phyloP scores from a whole-genome alignment of 75 land plant genomes.

The Cunninghamia lanceolata region DNA sequence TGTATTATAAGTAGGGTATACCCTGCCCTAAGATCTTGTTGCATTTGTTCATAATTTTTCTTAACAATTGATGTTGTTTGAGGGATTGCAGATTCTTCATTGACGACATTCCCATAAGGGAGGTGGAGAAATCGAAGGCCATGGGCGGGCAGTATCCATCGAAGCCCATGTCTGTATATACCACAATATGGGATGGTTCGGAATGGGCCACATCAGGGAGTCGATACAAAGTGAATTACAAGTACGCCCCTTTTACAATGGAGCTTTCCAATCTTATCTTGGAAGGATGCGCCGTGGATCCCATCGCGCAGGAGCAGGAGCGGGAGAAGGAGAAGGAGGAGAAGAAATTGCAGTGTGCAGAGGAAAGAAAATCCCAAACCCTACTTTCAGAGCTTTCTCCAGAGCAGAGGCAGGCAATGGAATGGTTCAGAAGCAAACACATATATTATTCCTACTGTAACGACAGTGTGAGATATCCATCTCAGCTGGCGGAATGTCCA shows the following conservation, averaged over 20 bases:
- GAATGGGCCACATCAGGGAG: conserved; percentile 79
- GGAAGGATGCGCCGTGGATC: conserved; percentile 57
- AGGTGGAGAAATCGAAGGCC: conserved; percentile 38
- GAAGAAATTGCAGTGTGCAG: background rate
- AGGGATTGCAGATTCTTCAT: conserved; percentile 68
- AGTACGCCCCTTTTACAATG: conserved; percentile 61
- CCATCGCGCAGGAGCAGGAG: conserved; percentile 19
- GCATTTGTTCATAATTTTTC: background rate
- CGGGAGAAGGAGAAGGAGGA: no score
- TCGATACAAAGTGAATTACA: conserved; percentile 63
- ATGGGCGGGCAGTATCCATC: conserved; percentile 73
- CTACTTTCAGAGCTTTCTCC: background rate
- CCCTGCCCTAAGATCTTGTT: background rate
- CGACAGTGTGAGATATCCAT: background rate
- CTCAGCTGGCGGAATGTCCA: background rate
- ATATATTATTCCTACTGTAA: conserved; percentile 11
- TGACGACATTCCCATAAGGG: conserved; percentile 81
- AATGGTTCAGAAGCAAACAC: conserved; percentile 7
- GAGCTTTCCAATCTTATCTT: conserved; percentile 56
- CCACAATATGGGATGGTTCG: conserved; percentile 88
- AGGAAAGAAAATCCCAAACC: background rate
- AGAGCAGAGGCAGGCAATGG: background rate
- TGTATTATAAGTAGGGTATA: background rate
- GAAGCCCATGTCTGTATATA: conserved; percentile 83
- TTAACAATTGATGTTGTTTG: background rate